Evolutionary conservation across 2,329 filamentous ascomycete genomes (phyloP), one percentile per base, ranked within the genome.

Genomic region (Penicillium sp.): DNA sequence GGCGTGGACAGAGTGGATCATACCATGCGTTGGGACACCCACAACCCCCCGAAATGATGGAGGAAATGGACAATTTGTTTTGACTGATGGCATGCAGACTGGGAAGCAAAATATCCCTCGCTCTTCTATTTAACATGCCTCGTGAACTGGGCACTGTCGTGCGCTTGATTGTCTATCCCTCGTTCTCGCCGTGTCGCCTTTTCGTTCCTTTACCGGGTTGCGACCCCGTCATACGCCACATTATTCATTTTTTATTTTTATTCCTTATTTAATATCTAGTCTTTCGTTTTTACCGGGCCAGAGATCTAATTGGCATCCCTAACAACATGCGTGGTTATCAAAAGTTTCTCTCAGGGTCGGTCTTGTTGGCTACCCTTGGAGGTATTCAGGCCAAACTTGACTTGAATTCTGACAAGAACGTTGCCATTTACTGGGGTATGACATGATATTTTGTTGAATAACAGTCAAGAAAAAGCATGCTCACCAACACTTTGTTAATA

Each of bases 371-470:
- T 44, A 69, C 68, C 49, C 45, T 80, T 37, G 67, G 73, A 38
- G 68, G 69, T 56, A 75, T 70, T 12, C 69, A 75, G 65, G 81
- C 79, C 17, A 76, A 74, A 26, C 75, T 86, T 67, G 76, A 82
- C 63, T 63, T 83, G 4, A 71, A 70, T n/a, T 80, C 82, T 1
- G 68, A 72, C 1, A 79, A 74, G 54, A 90, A 89, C 68, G 72
- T 91, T 58, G 87, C 84, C 28, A 80, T 90, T 1, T 91, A 91
- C 74, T 91, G 88, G 88, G 89, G 76, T 78, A 64, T 53, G 68
- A 63, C 17, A 22, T 42, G 17, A 8, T 13, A 17, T 17, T 17
- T 6, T 38, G 15, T 37, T 2, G 3, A 15, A 19, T 10, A 0
- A 17, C 6, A 2, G 3, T 17, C 9, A 5, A 2, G 24, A 10